Evolutionary conservation across 2,329 filamentous ascomycete species (phyloP).

Genomic region (Akanthomyces uredinophilus): DNA sequence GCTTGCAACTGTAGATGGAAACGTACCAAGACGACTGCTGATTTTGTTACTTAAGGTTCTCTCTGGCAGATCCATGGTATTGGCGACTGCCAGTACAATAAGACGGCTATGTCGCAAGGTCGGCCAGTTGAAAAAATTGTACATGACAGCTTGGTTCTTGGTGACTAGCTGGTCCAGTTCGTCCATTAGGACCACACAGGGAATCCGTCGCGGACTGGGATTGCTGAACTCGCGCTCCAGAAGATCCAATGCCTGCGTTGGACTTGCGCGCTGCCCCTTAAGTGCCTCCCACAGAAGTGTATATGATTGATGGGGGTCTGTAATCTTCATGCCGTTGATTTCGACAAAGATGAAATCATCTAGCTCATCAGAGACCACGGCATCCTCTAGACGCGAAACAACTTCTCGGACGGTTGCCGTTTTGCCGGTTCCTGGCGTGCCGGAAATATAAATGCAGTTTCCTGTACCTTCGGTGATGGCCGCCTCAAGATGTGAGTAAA

Average conservation of each 20-base stretch:
- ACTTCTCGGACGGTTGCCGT: slow-evolving; percentile 97
- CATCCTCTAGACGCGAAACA: slow-evolving; percentile 79
- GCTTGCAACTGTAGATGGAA: neutral
- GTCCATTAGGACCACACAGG: slow-evolving; percentile 97
- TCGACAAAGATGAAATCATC: slow-evolving; percentile 99
- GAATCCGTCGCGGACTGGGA: slow-evolving; percentile 83
- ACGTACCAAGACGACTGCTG: slow-evolving; percentile 70
- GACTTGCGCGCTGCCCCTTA: slow-evolving; percentile 86
- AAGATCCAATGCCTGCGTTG: slow-evolving; percentile 84
- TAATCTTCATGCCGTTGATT: slow-evolving; percentile 99
- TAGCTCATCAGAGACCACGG: slow-evolving; percentile 82
- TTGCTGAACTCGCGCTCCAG: slow-evolving; percentile 89
- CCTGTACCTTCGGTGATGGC: slow-evolving; percentile 92
- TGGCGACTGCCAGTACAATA: slow-evolving; percentile 94
- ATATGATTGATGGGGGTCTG: slow-evolving; percentile 95
- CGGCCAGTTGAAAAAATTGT: slow-evolving; percentile 99
- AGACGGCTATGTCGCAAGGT: slow-evolving; percentile 83
- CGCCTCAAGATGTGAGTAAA: slow-evolving; percentile 89
- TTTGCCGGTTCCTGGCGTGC: slow-evolving; percentile 96
- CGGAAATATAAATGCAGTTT: slow-evolving; percentile 97
- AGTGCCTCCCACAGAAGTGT: slow-evolving; percentile 92
- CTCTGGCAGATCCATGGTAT: slow-evolving; percentile 98
- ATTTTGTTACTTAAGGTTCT: slow-evolving; percentile 97
- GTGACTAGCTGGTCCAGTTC: slow-evolving; percentile 97
- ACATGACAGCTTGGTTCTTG: slow-evolving; percentile 99